Percentiles rank a stretch among this genome's conserved stretches.
Evolutionary conservation across 176 grass and related monocot genomes (phyloP).

Genomic region (Neostapfia colusana): DNA sequence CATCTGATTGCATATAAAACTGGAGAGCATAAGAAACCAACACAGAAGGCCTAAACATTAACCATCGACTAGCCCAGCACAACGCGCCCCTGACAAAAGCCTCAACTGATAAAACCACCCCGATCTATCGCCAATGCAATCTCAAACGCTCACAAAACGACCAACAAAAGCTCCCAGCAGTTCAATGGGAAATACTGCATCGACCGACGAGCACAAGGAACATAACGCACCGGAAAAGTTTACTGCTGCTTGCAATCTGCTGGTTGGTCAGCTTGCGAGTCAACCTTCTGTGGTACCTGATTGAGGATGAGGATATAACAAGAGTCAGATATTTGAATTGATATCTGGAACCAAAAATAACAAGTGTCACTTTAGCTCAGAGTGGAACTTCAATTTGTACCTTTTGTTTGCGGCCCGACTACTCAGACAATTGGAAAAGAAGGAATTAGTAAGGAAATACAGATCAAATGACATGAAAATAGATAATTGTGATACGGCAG

Average conservation of each 20-base stretch:
- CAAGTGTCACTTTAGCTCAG: neutral
- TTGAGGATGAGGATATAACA: neutral
- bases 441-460: slow-evolving; percentile 1
- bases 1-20: slow-evolving; percentile 35
- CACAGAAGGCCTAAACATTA: slow-evolving; percentile 8
- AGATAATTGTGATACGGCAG: neutral
- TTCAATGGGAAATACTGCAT: slow-evolving; percentile 38
- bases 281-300: slow-evolving; percentile 50
- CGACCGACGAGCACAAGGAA: neutral
- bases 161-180: neutral
- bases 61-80: slow-evolving; percentile 22
- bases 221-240: neutral
- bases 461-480: neutral
- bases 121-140: neutral
- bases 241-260: slow-evolving; percentile 96
- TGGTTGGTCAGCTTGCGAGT: slow-evolving; percentile 56
- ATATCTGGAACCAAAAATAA: neutral
- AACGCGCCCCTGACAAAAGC: neutral
- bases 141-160: slow-evolving; percentile 5
- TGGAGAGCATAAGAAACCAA: slow-evolving; percentile 29
- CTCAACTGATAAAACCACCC: slow-evolving; percentile 5
- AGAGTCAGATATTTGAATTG: slow-evolving; percentile 4
- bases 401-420: slow-evolving; percentile 40
- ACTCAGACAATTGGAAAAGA: slow-evolving; percentile 24
- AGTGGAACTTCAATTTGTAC: neutral